A percentile compares a stretch with the other conserved stretches of the same genome.
Evolutionary conservation across 768 basidiomycete genomes (phyloP).

Genomic region (Pleurotus ostreatus): DNA sequence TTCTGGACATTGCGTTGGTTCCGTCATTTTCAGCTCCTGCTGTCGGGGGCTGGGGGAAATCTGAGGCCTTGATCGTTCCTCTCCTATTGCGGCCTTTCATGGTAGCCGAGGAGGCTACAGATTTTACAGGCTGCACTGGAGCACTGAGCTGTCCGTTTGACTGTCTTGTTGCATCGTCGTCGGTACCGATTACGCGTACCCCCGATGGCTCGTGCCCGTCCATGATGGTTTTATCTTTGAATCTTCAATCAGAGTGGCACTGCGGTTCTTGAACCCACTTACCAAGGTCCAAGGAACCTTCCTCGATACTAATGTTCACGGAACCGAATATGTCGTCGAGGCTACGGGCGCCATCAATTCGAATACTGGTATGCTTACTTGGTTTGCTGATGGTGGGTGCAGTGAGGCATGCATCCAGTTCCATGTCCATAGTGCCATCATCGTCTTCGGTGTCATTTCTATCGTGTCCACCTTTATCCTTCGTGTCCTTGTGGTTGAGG

Average conservation of each 20-base stretch:
- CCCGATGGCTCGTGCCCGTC: too few species aligned
- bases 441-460: background rate
- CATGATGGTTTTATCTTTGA: too few species aligned
- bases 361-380: background rate
- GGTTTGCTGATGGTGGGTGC: background rate
- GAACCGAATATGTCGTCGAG: constrained; percentile 4
- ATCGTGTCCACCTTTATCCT: background rate
- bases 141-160: too few species aligned
- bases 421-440: constrained; percentile 7
- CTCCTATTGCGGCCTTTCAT: background rate
- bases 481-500: background rate
- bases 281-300: background rate
- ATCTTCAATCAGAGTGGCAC: background rate
- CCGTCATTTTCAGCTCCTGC: background rate
- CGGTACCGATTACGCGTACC: too few species aligned
- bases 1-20: background rate
- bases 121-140: too few species aligned
- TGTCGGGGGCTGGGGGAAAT: background rate
- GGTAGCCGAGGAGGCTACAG: background rate
- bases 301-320: constrained; percentile 1
- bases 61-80: constrained; percentile 5
- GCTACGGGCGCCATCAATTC: background rate
- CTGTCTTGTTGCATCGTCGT: too few species aligned
- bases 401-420: background rate
- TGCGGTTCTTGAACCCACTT: background rate